These are phyloP conservation scores for Venustampulla echinocandica DNA, from an alignment of 495 filamentous ascomycete genomes.

Conservation along the genomic window DNA sequence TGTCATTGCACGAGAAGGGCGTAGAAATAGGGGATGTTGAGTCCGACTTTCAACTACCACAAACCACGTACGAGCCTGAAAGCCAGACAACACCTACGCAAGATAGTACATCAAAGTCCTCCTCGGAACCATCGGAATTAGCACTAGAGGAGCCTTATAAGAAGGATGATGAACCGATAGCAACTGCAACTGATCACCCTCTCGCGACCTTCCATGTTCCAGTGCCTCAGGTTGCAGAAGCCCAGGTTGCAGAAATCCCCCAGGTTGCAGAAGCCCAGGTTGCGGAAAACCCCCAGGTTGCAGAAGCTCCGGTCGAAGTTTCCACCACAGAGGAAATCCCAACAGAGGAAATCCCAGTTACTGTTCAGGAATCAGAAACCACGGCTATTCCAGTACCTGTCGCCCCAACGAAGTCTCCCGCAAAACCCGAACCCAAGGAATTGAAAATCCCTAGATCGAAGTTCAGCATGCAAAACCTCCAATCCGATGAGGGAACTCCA, in stretches of 20 bases:
- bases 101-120: too few species aligned
- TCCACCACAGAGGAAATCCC: background rate
- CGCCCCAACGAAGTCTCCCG: background rate
- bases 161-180: too few species aligned
- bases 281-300: background rate
- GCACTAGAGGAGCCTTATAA: too few species aligned
- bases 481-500: slow-evolving; percentile 6
- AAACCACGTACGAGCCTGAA: background rate
- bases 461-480: slow-evolving; percentile 38
- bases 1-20: slow-evolving; percentile 7
- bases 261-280: background rate
- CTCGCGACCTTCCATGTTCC: too few species aligned
- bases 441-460: slow-evolving; percentile 38
- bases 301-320: background rate
- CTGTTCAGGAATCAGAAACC: background rate
- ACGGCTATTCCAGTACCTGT: background rate
- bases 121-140: too few species aligned
- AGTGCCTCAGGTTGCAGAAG: too few species aligned
- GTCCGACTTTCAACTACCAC: background rate
- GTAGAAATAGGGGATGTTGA: background rate
- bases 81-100: background rate
- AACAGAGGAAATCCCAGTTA: background rate
- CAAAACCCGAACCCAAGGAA: too few species aligned
- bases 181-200: too few species aligned
- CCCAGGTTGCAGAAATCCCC: too few species aligned